Percentiles rank a stretch among this genome's conserved stretches.
These are phyloP conservation scores for Ilex asprella DNA, from an alignment of 257 asterid species.

Conservation along the genomic window DNA sequence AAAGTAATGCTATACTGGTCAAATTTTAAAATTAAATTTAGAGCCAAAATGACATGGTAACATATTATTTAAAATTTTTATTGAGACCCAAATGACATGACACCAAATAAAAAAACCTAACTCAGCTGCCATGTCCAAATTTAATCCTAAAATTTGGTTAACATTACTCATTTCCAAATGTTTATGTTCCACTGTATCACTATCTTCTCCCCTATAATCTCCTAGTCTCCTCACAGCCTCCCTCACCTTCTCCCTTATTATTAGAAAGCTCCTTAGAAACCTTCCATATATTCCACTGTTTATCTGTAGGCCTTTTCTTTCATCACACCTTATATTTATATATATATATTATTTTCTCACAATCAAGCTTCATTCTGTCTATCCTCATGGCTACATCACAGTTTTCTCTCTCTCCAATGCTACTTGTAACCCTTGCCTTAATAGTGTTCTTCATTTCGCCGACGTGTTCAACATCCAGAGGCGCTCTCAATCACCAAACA, in stretches of 20 bases:
- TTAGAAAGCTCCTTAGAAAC: too few species aligned
- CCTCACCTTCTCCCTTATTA: background rate
- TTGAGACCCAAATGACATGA: too few species aligned
- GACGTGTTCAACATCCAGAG: conserved; percentile 35
- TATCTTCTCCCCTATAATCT: background rate
- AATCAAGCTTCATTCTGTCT: too few species aligned
- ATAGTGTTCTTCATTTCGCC: conserved; percentile 24
- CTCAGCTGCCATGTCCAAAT: too few species aligned
- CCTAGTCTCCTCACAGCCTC: background rate
- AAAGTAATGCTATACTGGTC: too few species aligned
- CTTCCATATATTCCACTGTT: too few species aligned
- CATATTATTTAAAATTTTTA: too few species aligned
- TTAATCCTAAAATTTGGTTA: too few species aligned
- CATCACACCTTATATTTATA: background rate
- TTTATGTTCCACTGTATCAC: conserved; percentile 2
- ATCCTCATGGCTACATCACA: conserved; percentile 19
- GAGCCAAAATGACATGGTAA: too few species aligned
- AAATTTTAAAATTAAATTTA: too few species aligned
- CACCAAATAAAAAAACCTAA: too few species aligned
- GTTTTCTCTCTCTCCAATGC: conserved; percentile 2
- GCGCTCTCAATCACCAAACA: conserved; percentile 8
- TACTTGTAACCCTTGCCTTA: conserved; percentile 11
- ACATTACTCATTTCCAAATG: conserved; percentile 4
- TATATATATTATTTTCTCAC: background rate
- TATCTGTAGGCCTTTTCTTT: background rate